phyloP scores from a whole-genome alignment of 805 yeast genomes.

The Lachancea fermentati region DNA sequence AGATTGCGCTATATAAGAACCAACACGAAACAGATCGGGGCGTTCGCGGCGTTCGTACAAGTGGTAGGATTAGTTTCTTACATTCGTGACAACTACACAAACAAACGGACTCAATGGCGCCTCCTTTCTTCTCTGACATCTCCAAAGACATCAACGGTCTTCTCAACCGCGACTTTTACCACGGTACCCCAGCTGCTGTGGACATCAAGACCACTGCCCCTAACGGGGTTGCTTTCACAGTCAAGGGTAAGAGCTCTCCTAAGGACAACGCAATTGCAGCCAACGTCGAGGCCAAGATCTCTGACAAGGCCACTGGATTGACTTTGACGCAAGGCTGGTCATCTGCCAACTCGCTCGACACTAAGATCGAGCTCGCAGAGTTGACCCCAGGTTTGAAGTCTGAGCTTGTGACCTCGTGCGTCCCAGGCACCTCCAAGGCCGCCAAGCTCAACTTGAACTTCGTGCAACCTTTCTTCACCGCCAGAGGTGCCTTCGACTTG shows the following conservation, averaged over 20 bases:
- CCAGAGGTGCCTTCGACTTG: constrained; percentile 91
- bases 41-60: too few relatives aligned
- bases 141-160: constrained; percentile 89
- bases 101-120: constrained; percentile 72
- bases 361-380: constrained; percentile 89
- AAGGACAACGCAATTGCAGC: constrained; percentile 81
- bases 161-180: constrained; percentile 89
- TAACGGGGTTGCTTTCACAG: constrained; percentile 91
- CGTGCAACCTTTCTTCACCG: constrained; percentile 88
- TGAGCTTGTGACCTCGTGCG: constrained; percentile 79
- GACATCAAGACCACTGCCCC: constrained; percentile 92
- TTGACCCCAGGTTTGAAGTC: constrained; percentile 94
- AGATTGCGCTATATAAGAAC: too few relatives aligned
- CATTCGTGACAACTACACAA: too few relatives aligned
- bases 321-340: constrained; percentile 97
- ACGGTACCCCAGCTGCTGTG: constrained; percentile 77
- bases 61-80: too few relatives aligned
- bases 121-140: constrained; percentile 89
- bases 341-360: constrained; percentile 83
- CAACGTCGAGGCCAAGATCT: constrained; percentile 83
- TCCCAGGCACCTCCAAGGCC: constrained; percentile 80
- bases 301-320: constrained; percentile 88
- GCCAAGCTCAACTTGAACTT: constrained; percentile 88
- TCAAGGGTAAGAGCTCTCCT: constrained; percentile 81
- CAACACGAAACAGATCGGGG: too few relatives aligned